Conservation (phyloP, 305 asterid genomes). For the Rubia peregrina region DNA sequence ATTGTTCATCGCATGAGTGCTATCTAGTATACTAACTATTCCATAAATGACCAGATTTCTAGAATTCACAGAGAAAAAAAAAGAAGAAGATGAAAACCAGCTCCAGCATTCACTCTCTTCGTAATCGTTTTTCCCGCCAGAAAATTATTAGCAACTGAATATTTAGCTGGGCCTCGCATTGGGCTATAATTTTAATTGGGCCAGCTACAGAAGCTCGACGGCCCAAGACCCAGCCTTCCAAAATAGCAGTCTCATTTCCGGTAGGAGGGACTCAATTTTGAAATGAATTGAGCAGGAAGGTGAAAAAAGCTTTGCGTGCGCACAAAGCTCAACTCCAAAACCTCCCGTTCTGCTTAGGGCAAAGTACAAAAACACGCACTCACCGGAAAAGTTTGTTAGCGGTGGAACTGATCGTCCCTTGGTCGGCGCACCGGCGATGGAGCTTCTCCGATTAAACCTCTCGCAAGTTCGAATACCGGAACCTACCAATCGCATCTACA, state of each 20-base stretch:
- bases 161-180: too few species aligned
- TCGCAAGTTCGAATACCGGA: constrained; percentile 90
- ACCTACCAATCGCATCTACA: constrained; percentile 91
- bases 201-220: background rate
- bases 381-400: background rate
- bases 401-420: background rate
- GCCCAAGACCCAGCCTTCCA: background rate
- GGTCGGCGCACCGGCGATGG: constrained; percentile 35
- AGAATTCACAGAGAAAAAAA: too few species aligned
- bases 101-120: too few species aligned
- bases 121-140: too few species aligned
- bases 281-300: background rate
- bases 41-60: too few species aligned
- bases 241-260: too few species aligned
- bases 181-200: background rate
- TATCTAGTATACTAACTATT: too few species aligned
- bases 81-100: too few species aligned
- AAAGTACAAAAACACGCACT: constrained; percentile 14
- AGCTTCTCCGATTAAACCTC: constrained; percentile 79
- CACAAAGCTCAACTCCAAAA: constrained; percentile 3
- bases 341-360: constrained; percentile 12
- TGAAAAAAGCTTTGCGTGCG: background rate
- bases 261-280: background rate
- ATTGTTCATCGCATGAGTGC: too few species aligned
- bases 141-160: too few species aligned